Percentiles rank a stretch among this genome's conserved stretches.
Evolutionary conservation across 805 yeast species (phyloP).

Genomic region (Yamadazyma paraphyllophila): DNA sequence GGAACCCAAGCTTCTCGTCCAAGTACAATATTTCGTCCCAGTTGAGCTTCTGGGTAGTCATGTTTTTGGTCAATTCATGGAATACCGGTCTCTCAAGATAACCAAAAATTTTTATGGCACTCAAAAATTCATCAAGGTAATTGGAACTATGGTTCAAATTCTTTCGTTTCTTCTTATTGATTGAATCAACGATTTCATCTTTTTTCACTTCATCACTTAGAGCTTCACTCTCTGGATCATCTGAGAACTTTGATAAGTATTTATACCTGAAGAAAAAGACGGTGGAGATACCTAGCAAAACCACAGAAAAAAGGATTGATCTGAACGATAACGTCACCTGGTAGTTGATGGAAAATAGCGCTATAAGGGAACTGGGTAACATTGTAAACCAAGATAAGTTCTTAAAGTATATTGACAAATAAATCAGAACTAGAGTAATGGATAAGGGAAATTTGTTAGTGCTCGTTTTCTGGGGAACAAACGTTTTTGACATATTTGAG

Average conservation of each 20-base stretch:
- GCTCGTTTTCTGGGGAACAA: slow-evolving; percentile 4
- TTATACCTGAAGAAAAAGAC: slow-evolving; percentile 59
- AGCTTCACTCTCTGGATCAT: slow-evolving; percentile 7
- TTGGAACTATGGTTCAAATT: slow-evolving; percentile 49
- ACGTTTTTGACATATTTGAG: not conserved
- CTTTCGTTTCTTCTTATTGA: slow-evolving; percentile 26
- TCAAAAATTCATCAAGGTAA: slow-evolving; percentile 82
- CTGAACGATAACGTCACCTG: slow-evolving; percentile 53
- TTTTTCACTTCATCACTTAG: slow-evolving; percentile 14
- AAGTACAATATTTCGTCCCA: slow-evolving; percentile 73
- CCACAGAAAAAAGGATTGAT: slow-evolving; percentile 37
- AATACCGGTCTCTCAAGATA: slow-evolving; percentile 87
- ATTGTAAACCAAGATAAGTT: not conserved
- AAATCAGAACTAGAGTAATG: not conserved
- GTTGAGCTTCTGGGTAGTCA: slow-evolving; percentile 82
- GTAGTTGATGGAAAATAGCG: slow-evolving; percentile 38
- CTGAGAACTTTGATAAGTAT: slow-evolving; percentile 61
- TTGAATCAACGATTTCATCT: slow-evolving; percentile 15
- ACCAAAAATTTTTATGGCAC: slow-evolving; percentile 92
- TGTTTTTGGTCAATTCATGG: slow-evolving; percentile 86
- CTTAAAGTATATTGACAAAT: not conserved
- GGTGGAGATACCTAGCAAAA: slow-evolving; percentile 29
- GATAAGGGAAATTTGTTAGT: not conserved
- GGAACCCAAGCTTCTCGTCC: slow-evolving; percentile 78
- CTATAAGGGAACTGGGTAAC: not conserved